A percentile compares a stretch with the other conserved stretches of the same genome.
These are phyloP conservation scores for Microbotryum lychnidis-dioicae DNA, from an alignment of 1,284 basidiomycete genomes.

Conservation along the genomic window DNA sequence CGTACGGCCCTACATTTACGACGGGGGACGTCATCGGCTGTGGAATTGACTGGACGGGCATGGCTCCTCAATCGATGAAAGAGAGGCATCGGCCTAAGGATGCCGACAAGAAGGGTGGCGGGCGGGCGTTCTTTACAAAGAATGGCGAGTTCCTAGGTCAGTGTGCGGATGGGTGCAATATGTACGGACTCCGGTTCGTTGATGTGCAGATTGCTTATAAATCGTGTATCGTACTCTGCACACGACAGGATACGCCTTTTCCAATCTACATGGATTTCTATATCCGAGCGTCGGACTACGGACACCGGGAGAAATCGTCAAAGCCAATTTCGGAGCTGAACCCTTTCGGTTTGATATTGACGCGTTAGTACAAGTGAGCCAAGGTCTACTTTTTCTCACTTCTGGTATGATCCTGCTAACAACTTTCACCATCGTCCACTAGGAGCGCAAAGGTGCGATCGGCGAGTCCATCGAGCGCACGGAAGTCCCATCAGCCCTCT, in stretches of 20 bases:
- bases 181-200: background rate
- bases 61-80: constrained; percentile 25
- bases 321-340: constrained; percentile 76
- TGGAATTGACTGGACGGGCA: constrained; percentile 70
- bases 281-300: constrained; percentile 82
- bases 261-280: constrained; percentile 39
- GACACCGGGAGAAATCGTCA: constrained; percentile 60
- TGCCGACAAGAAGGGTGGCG: constrained; percentile 20
- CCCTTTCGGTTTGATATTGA: constrained; percentile 83
- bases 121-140: constrained; percentile 78
- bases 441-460: constrained; percentile 25
- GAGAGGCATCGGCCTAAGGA: constrained; percentile 1
- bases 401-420: too few relatives aligned
- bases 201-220: background rate
- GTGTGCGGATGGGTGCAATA: constrained; percentile 14
- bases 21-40: constrained; percentile 76
- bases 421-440: background rate
- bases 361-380: constrained; percentile 21
- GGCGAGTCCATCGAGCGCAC: constrained; percentile 2
- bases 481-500: constrained; percentile 2
- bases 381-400: background rate
- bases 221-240: background rate
- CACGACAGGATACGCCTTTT: constrained; percentile 19
- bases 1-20: constrained; percentile 65
- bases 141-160: constrained; percentile 70